Conservation (phyloP, 2,329 filamentous ascomycete genomes). For the Anthostomella pinea region DNA sequence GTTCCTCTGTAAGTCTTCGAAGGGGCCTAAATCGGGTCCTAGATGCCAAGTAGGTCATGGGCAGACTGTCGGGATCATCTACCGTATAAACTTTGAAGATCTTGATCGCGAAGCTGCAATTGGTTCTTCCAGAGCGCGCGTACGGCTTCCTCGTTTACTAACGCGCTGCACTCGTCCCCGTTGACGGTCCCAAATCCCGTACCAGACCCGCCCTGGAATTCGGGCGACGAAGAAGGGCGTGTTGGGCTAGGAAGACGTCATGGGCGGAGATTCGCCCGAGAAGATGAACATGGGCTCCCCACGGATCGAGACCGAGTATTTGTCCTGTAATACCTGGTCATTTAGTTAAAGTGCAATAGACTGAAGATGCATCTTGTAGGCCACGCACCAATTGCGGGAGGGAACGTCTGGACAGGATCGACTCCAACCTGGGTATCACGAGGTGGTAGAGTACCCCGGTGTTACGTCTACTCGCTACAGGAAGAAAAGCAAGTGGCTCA, state of each 20-base stretch:
- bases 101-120: slow-evolving; percentile 61
- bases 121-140: slow-evolving; percentile 79
- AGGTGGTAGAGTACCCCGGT: background rate
- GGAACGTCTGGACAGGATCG: background rate
- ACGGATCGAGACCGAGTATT: slow-evolving; percentile 66
- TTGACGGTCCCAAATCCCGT: slow-evolving; percentile 13
- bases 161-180: slow-evolving; percentile 56
- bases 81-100: slow-evolving; percentile 77
- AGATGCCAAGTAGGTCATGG: background rate
- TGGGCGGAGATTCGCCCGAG: slow-evolving; percentile 71
- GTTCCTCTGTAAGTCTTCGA: slow-evolving; percentile 74
- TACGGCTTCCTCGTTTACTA: slow-evolving; percentile 69
- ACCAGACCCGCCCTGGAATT: slow-evolving; percentile 62
- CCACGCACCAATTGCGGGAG: background rate
- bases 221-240: slow-evolving; percentile 22
- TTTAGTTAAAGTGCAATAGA: background rate
- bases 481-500: background rate
- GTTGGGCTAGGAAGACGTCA: slow-evolving; percentile 46
- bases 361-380: background rate
- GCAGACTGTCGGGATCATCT: slow-evolving; percentile 13
- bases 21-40: too few species aligned
- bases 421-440: background rate
- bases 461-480: background rate
- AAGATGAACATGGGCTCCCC: slow-evolving; percentile 71
- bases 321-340: slow-evolving; percentile 64